These are phyloP conservation scores for Flaveria floridana DNA, from an alignment of 140 eudicot genomes.

Conservation along the genomic window DNA sequence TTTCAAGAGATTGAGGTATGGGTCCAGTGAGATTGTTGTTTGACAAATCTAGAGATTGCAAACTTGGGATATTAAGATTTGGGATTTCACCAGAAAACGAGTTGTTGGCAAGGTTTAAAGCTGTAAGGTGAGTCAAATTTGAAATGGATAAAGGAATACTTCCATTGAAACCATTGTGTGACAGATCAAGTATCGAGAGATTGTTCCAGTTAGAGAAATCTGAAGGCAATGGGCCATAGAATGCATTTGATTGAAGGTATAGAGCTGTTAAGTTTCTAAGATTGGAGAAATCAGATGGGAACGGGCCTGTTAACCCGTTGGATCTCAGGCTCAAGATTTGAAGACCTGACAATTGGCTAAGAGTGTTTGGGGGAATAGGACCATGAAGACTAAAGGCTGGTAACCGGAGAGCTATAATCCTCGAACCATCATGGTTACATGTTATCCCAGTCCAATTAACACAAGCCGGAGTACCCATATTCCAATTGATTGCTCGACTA, in stretches of 20 bases:
- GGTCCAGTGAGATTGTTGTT: slow-evolving; percentile 74
- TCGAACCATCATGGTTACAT: slow-evolving; percentile 66
- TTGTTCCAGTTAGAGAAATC: slow-evolving; percentile 63
- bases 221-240: slow-evolving; percentile 71
- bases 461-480: slow-evolving; percentile 66
- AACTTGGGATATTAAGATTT: slow-evolving; percentile 54
- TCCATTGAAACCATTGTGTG: slow-evolving; percentile 66
- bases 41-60: slow-evolving; percentile 63
- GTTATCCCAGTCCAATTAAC: slow-evolving; percentile 77
- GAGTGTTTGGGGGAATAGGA: slow-evolving; percentile 60
- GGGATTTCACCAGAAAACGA: slow-evolving; percentile 83
- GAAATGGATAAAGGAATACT: slow-evolving; percentile 64
- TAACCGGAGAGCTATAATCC: slow-evolving; percentile 71
- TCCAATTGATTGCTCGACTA: slow-evolving; percentile 64
- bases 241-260: slow-evolving; percentile 65
- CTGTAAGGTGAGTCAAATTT: slow-evolving; percentile 65
- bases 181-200: slow-evolving; percentile 64
- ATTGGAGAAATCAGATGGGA: slow-evolving; percentile 73
- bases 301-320: slow-evolving; percentile 60
- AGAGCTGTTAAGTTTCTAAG: slow-evolving; percentile 61
- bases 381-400: slow-evolving; percentile 74
- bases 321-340: slow-evolving; percentile 78
- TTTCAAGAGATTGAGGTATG: slow-evolving; percentile 56
- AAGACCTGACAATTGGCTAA: slow-evolving; percentile 59
- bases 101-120: slow-evolving; percentile 75